Base-by-base conservation (phyloP, 1,284 basidiomycete genomes). In the Tremellales sp. region DNA sequence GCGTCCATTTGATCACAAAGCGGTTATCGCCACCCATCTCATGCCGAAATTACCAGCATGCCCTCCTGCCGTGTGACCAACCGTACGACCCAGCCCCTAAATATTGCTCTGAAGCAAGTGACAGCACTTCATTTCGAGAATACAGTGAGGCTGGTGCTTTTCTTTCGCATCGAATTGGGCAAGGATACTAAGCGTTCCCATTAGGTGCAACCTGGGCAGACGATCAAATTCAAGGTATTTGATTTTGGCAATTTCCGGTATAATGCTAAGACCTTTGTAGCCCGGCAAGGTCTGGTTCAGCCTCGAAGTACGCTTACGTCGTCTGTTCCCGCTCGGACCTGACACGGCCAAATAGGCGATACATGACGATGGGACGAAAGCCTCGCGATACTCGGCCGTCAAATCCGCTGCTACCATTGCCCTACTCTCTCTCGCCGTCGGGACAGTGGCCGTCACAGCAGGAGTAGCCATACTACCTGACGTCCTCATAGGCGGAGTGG, bases 281-380 rank as follows among this genome's bases (percentile, higher is more conserved):
- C 62, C 68, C 3, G 68, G 68, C 8, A 59, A 60, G 40, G 68
- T 70, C 12, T 70, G 66, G 66, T 70, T 70, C 46, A 67, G 66
- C 3, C 34, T 70, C 1, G 67, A 70, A 35, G 65, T 61, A 32
- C 34, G 56, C 18, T 31, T 13, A 25, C 29, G 2, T 12, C n/a
- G 18, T 29, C 13, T 14, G 14, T 7, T 13, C 13, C 21, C 6
- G 26, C 32, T 24, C 10, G 18, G 22, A 16, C 4, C 25, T 19
- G 13, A 8, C 27, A 26, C 28, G 26, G 14, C 31, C 19, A 28
- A 36, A 16, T 21, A 63, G 61, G 62, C 61, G 1, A 25, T 64
- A n/a, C 45, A 61, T 0, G 65, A 67, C 45, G 65, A 65, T 48
- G 63, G 55, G 10, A 56, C 58, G 19, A 65, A 65, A 43, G 59